Conservation (phyloP, 768 basidiomycete species). For the Boletus subcaerulescens region DNA sequence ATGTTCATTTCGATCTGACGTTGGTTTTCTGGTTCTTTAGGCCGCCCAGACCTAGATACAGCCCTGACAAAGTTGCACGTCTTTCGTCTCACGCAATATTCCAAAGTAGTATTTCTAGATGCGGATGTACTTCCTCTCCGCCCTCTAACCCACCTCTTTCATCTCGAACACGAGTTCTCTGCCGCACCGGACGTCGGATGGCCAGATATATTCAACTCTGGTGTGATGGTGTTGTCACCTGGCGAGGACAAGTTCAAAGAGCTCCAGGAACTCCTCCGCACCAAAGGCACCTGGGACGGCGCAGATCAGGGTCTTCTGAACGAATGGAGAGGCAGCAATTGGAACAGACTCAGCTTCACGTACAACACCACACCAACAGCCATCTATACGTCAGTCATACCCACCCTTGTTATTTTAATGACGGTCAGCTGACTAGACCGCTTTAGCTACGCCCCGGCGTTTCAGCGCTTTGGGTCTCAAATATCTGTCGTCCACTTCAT, state of each 20-base stretch:
- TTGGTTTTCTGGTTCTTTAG: conserved; percentile 40
- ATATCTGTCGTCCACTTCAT: conserved; percentile 93
- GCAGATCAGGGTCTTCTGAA: conserved; percentile 98
- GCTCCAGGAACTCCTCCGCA: conserved; percentile 64
- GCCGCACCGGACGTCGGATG: conserved; percentile 97
- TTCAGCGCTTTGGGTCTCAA: conserved; percentile 85
- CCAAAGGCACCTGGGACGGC: conserved; percentile 92
- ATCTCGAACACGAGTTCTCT: conserved; percentile 76
- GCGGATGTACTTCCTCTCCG: conserved; percentile 87
- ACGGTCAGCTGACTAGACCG: conserved; percentile 26
- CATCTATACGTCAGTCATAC: conserved; percentile 80
- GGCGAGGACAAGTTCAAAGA: conserved; percentile 79
- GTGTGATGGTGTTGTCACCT: conserved; percentile 85
- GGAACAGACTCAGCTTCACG: conserved; percentile 94
- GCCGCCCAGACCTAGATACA: conserved; percentile 88
- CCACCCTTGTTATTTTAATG: conserved; percentile 21
- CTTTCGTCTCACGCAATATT: conserved; percentile 86
- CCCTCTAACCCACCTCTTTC: conserved; percentile 91
- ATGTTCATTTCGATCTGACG: conserved; percentile 9
- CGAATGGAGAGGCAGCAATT: conserved; percentile 84
- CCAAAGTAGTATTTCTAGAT: conserved; percentile 87
- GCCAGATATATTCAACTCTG: conserved; percentile 99
- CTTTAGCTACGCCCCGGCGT: conserved; percentile 90
- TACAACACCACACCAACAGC: conserved; percentile 99
- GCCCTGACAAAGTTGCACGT: conserved; percentile 96